Evolutionary conservation across 2,329 filamentous ascomycete genomes (phyloP), one percentile per base, ranked within the genome.

Genomic region (Pseudocercospora vitis): DNA sequence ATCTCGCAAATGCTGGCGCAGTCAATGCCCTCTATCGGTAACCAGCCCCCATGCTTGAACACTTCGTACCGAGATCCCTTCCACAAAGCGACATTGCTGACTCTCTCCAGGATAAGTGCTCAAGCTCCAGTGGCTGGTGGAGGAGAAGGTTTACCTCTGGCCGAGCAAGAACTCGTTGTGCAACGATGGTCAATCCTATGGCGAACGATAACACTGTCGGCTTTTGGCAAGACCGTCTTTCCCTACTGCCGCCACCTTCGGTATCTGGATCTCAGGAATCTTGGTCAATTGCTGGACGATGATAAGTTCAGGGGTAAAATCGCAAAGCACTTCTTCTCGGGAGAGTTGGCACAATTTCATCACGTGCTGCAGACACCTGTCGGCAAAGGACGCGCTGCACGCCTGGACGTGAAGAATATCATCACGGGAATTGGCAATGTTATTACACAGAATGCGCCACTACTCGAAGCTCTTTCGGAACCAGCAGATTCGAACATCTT

Each of bases 221-320:
- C 83, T 53, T 70, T 85, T 37, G 81, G 78, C 19, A 71, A 74
- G 58, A 88, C 86, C 0, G 72, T 82, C 14, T 86, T 83, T 57
- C 85, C 86, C 0, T 91, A 91, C 66, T 87, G 82, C 63, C 76
- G 81, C 31, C 88, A 87, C 69, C 80, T 89, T 51, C 81, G 79
- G 52, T 75, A 77, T 21, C 74, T 90, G 31, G 81, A 86, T 59
- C 76, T 89, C 7, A 75, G 81, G 49, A 82, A 86, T 63, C 74
- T 89, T 1, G 71, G 74, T 8, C 72, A 81, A 33, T 74, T 87
- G 18, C 74, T 89, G 2, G 80, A 85, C 51, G 80, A 85, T 52
- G 74, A 80, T 44, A 78, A 78, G 48, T 85, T 86, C 48, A 78
- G 76, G 29, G 78, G 81, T 55, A 78, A 78, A 33, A 78, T 88